Base-by-base conservation (phyloP, 169 alveolate genomes). In the Miamiensis avidus region DNA sequence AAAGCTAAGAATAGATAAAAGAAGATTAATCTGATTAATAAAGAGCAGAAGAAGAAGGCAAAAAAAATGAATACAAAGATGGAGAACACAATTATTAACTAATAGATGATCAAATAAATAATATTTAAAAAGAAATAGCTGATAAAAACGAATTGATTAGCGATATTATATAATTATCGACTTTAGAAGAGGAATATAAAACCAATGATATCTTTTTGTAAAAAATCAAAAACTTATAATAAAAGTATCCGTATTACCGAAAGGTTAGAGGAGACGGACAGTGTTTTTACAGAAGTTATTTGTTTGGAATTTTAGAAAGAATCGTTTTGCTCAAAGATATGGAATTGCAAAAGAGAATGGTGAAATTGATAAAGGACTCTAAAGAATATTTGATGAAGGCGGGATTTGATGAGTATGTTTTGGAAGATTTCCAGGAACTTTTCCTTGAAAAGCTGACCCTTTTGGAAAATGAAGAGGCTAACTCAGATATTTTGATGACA, bases 191-290 rank as follows among this genome's bases (percentile, higher is more conserved):
- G 27, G 90, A 86, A 75, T 86, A 77, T 34, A 78, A 81, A 65
- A 30, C 74, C 25, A 86, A 86, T 81, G 29, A 81, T 64, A 86
- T 82, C 15, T 86, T 86, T 73, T 78, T 85, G 27, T 27, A 78
- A 49, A 85, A 85, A 87, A 74, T 92, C 84, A 81, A 89, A 77
- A 78, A 76, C 29, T 34, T 91, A 29, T 29, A 74, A 31, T 29
- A 65, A n/a, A 76, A 76, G 16, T 93, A 87, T 74, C 82, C 88
- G 25, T 49, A 74, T 1, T 86, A 89, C 11, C 81, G 96, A 73
- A 77, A 91, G 85, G 82, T 93, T 4, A 84, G 96, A 30, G 84
- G 95, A 31, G 95, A 93, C 76, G 96, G 95, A 25, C 89, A 89
- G 74, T 93, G 96, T 81, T 93, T 93, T 82, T 93, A 93, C 77